Base-by-base conservation (phyloP, 2,329 filamentous ascomycete genomes). In the Aureobasidium sp. region DNA sequence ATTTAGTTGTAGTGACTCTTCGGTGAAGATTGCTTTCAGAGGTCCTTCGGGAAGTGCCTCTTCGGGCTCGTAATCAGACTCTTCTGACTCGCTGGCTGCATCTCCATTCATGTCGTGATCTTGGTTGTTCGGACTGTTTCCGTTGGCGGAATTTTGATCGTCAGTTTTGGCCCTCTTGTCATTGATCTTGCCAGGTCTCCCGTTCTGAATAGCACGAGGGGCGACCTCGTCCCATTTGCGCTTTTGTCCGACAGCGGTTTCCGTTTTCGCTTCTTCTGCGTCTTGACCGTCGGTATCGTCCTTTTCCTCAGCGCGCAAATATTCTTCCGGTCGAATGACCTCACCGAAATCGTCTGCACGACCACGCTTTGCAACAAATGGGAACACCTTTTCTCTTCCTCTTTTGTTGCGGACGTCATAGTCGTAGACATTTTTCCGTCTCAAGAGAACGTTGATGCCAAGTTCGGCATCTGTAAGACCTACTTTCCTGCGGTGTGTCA, bases 271-370 rank as follows among this genome's bases (percentile, higher is more conserved):
- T 29, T 78, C 74, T 17, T 72, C 69, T 54, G 80, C 72, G 44
- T 84, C 82, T 48, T 84, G 80, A 11, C 80, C 81, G 35, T 88
- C 85, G 16, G 81, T 77, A 55, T 85, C 82, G 60, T 95, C 89
- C 54, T 89, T 84, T 69, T 97, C 93, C 65, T 98, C 93, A 0
- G 90, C 91, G 55, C 90, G 81, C 1, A 96, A 78, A 65, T 91
- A 98, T 59, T 98, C 93, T 67, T 97, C 93, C 0, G 91, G 88
- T 51, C 90, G 83, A 61, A 98, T 96, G 14, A 94, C 73, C 59
- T 98, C 93, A 55, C 93, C 93, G 69, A 93, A 98, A 59, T 96
- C 91, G 64, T 97, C 93, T 25, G 79, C 81, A 47, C 89, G 83
- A 66, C 83, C 86, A 62, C 88, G 79, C 48, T 89, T 83, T 21